Conservation (phyloP, 1,139 yeast genomes). For the Suhomyces kunorum region DNA sequence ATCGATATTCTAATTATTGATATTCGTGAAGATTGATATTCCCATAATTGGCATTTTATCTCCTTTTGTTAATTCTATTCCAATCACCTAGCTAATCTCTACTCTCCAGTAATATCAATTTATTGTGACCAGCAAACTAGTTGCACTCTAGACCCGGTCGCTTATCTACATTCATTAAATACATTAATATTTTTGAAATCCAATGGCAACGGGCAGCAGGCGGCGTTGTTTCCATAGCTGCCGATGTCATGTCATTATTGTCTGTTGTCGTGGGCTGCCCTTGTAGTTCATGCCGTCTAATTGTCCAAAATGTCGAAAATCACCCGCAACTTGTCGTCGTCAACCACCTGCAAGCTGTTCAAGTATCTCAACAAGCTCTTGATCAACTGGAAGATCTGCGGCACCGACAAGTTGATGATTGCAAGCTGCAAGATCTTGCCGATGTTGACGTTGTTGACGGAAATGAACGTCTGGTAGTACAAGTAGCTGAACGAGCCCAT, state of each 20-base stretch:
- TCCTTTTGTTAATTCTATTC: no score
- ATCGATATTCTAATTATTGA: no score
- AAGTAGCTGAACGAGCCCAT: constrained; percentile 96
- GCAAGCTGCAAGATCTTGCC: constrained; percentile 76
- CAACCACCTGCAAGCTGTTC: constrained; percentile 53
- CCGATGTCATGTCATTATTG: background rate
- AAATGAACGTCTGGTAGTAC: constrained; percentile 88
- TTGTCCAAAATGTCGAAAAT: constrained; percentile 33
- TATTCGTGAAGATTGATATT: no score
- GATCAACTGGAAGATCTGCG: constrained; percentile 66
- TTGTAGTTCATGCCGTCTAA: background rate
- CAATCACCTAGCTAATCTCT: no score
- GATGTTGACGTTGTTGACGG: constrained; percentile 68
- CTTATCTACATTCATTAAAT: background rate
- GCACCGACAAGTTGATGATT: constrained; percentile 65
- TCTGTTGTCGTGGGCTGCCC: background rate
- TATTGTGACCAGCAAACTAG: background rate
- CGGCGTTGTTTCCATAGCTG: background rate
- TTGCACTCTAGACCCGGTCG: no score
- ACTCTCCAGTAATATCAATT: background rate
- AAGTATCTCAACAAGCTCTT: constrained; percentile 64
- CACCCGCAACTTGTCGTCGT: constrained; percentile 29
- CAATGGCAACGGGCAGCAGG: background rate
- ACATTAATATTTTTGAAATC: background rate
- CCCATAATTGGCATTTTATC: no score